phyloP scores from a whole-genome alignment of 148 eudicot species.

The Persicaria tinctoria region DNA sequence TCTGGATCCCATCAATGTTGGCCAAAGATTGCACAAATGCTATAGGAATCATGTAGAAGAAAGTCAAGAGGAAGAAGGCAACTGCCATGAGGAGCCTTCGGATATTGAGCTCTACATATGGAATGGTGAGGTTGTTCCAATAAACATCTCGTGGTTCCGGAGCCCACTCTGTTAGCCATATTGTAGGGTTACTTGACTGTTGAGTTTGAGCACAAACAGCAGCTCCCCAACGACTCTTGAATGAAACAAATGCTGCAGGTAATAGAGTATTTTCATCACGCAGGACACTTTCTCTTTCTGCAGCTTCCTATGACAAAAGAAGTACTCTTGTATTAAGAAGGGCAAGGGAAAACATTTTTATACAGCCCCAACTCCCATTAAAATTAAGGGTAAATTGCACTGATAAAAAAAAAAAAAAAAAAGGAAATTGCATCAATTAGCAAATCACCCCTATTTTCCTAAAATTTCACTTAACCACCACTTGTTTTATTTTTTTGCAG shows the following conservation, averaged over 20 bases:
- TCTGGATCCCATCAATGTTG: slow-evolving; percentile 15
- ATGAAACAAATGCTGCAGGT: slow-evolving; percentile 17
- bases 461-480: too few species aligned
- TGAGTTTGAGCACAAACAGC: slow-evolving; percentile 17
- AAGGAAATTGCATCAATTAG: too few species aligned
- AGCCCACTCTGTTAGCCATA: slow-evolving; percentile 14
- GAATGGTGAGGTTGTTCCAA: slow-evolving; percentile 13
- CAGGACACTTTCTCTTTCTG: slow-evolving; percentile 9
- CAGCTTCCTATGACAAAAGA: slow-evolving; percentile 7
- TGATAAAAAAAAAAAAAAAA: too few species aligned
- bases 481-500: too few species aligned
- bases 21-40: slow-evolving; percentile 15
- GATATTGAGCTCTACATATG: slow-evolving; percentile 12
- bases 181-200: slow-evolving; percentile 14
- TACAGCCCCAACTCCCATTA: not conserved
- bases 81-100: slow-evolving; percentile 14
- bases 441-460: too few species aligned
- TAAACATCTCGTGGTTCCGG: slow-evolving; percentile 13
- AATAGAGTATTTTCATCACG: slow-evolving; percentile 8
- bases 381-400: not conserved
- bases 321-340: not conserved
- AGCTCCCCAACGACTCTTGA: slow-evolving; percentile 14
- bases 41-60: slow-evolving; percentile 14
- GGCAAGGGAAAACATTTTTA: not conserved
- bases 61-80: slow-evolving; percentile 13